phyloP scores from a whole-genome alignment of 192 early-diverging fungal species.

The Backusella psychrophila region DNA sequence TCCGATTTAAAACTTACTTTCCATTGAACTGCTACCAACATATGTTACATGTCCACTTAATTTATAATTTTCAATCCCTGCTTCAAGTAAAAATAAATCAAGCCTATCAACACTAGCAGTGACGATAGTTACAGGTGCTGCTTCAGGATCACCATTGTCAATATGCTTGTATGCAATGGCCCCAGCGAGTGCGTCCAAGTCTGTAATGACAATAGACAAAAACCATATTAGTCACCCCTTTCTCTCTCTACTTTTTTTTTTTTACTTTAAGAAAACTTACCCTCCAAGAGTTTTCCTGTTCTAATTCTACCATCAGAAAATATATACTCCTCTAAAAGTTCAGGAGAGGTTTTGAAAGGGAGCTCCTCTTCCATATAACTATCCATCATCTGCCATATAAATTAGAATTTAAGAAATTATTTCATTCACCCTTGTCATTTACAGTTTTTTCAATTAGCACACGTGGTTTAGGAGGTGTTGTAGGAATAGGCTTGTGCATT shows the following conservation, averaged over 20 bases:
- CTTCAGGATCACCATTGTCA: constrained; percentile 39
- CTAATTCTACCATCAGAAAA: constrained; percentile 73
- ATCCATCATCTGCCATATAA: constrained; percentile 49
- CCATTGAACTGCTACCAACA: constrained; percentile 94
- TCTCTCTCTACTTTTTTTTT: background rate
- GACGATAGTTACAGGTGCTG: constrained; percentile 70
- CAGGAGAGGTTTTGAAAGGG: constrained; percentile 72
- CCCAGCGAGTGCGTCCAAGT: constrained; percentile 83
- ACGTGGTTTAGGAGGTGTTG: constrained; percentile 1
- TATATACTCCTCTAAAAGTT: constrained; percentile 79
- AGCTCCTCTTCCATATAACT: constrained; percentile 77
- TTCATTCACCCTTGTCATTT: constrained; percentile 2
- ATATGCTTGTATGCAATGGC: constrained; percentile 78
- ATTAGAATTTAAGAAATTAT: background rate
- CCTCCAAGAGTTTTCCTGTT: constrained; percentile 84
- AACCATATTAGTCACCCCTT: background rate
- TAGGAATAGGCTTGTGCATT: constrained; percentile 9
- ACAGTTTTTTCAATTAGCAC: constrained; percentile 24
- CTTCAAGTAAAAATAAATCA: constrained; percentile 66
- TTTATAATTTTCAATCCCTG: constrained; percentile 66
- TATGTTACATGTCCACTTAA: constrained; percentile 82
- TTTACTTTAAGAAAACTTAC: background rate
- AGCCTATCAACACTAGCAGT: constrained; percentile 90
- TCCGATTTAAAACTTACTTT: constrained; percentile 42
- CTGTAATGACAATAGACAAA: background rate